These are phyloP conservation scores for Kluyveromyces siamensis DNA, from an alignment of 805 yeast genomes.

Conservation along the genomic window DNA sequence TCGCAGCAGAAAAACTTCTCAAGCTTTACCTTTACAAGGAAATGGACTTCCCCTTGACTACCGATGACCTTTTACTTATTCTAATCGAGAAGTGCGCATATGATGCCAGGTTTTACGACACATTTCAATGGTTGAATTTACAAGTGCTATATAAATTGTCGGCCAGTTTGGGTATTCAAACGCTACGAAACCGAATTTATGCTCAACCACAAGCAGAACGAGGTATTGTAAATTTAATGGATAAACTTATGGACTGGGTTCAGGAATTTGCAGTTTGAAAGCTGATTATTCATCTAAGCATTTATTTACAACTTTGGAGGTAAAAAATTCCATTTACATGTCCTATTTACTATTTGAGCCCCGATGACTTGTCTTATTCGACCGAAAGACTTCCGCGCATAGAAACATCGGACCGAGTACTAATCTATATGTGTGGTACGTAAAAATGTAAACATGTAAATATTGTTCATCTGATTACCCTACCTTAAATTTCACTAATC, in stretches of 20 bases:
- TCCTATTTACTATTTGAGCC: no score
- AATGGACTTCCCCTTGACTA: slow-evolving; percentile 14
- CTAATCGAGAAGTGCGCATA: slow-evolving; percentile 48
- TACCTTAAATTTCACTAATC: neutral
- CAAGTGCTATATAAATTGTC: slow-evolving; percentile 36
- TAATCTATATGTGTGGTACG: neutral
- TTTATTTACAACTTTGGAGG: neutral
- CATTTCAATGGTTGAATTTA: slow-evolving; percentile 36
- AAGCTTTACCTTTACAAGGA: slow-evolving; percentile 27
- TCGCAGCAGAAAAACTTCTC: slow-evolving; percentile 44
- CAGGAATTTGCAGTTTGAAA: slow-evolving; percentile 5
- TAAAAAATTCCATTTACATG: no score
- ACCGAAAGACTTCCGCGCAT: neutral
- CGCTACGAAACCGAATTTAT: slow-evolving; percentile 13
- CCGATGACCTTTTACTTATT: slow-evolving; percentile 34
- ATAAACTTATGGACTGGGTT: slow-evolving; percentile 17
- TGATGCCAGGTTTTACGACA: slow-evolving; percentile 58
- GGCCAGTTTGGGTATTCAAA: slow-evolving; percentile 12
- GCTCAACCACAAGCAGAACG: slow-evolving; percentile 16
- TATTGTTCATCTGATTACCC: neutral
- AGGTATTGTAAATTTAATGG: slow-evolving; percentile 15
- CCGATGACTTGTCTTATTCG: neutral
- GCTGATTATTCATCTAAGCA: neutral
- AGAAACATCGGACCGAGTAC: neutral
- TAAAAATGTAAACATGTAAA: no score